Evolutionary conservation across 108 stramenopile genomes (phyloP).

Genomic region (Cyclotella baltica): DNA sequence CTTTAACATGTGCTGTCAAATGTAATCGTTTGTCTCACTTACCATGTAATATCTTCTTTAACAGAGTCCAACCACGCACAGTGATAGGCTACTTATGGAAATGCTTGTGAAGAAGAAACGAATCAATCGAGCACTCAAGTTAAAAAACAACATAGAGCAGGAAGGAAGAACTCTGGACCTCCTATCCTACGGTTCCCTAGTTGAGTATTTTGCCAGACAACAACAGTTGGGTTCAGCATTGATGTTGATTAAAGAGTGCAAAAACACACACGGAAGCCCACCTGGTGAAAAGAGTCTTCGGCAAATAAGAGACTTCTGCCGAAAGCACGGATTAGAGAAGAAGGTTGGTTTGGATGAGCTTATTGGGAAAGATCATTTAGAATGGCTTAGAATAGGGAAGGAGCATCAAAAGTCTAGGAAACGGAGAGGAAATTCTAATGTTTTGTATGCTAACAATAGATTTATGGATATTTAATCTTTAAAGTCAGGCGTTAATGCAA

Average conservation of each 20-base stretch:
- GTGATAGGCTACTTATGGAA: constrained; percentile 79
- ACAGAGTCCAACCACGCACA: constrained; percentile 75
- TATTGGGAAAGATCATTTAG: constrained; percentile 79
- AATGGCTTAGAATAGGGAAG: constrained; percentile 80
- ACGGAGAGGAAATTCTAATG: constrained; percentile 57
- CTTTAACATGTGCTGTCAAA: not conserved
- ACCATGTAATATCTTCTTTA: too few species aligned
- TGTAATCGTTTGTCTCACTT: not conserved
- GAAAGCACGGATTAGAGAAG: constrained; percentile 55
- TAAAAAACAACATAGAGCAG: constrained; percentile 63
- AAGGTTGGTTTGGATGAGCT: constrained; percentile 57
- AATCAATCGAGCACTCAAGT: constrained; percentile 76
- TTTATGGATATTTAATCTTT: constrained; percentile 45
- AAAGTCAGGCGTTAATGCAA: too few species aligned
- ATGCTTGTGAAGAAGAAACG: constrained; percentile 83
- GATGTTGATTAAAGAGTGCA: constrained; percentile 82
- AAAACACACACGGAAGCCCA: constrained; percentile 63
- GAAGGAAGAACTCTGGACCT: constrained; percentile 73
- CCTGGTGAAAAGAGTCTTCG: constrained; percentile 75
- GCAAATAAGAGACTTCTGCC: constrained; percentile 60
- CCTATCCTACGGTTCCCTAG: constrained; percentile 74
- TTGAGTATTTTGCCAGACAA: constrained; percentile 74
- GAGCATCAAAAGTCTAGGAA: constrained; percentile 61
- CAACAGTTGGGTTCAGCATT: constrained; percentile 81
- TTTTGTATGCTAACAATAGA: constrained; percentile 50